Evolutionary conservation across 2,329 filamentous ascomycete species (phyloP).

Genomic region (Cladosporium cucumerinum): DNA sequence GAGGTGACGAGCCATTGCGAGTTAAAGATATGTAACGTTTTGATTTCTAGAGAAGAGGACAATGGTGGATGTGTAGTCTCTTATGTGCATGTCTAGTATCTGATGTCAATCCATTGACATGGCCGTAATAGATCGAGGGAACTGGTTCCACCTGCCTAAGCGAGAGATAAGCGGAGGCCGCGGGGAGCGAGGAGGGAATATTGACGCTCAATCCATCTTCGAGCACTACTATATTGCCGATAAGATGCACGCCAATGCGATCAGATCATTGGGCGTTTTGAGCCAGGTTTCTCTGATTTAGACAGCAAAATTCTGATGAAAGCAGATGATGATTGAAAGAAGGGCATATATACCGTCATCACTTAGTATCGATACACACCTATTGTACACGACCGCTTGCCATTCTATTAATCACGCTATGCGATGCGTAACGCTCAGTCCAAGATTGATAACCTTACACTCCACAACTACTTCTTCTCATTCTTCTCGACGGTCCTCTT

Average conservation of each 20-base stretch:
- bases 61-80: not conserved
- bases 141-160: constrained; percentile 4
- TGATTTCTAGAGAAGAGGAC: not conserved
- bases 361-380: not conserved
- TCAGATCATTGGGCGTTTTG: not conserved
- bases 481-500: constrained; percentile 71
- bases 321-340: not conserved
- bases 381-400: constrained; percentile 7
- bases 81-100: not conserved
- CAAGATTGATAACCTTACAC: not conserved
- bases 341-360: not conserved
- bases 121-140: not conserved
- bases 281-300: not conserved
- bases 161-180: constrained; percentile 7
- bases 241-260: not conserved
- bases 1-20: not conserved
- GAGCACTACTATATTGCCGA: not conserved
- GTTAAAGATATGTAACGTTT: not conserved
- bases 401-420: not conserved
- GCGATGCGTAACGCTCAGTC: not conserved
- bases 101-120: not conserved
- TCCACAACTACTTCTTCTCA: not conserved
- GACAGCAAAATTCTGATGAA: not conserved
- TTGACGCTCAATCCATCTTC: too few relatives aligned
- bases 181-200: not conserved